A percentile compares a stretch with the other conserved stretches of the same genome.
phyloP scores from a whole-genome alignment of 2,329 filamentous ascomycete genomes.

The Ophiostoma piceae region DNA sequence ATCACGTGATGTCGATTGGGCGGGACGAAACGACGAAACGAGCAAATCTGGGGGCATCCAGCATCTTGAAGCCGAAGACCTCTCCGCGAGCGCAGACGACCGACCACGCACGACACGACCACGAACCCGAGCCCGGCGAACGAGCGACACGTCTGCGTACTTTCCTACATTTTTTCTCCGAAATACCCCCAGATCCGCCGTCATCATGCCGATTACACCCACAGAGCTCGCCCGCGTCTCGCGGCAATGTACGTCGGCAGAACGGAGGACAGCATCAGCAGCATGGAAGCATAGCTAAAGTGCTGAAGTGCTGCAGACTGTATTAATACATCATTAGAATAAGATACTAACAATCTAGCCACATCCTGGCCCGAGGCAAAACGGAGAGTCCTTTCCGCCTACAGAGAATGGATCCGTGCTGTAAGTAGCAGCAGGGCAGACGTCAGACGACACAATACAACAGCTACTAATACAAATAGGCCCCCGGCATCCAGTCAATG shows the following conservation, averaged over 20 bases:
- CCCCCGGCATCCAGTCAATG: slow-evolving; percentile 94
- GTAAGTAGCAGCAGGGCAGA: slow-evolving; percentile 54
- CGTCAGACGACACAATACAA: not conserved
- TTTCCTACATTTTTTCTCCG: not conserved
- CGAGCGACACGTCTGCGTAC: slow-evolving; percentile 3
- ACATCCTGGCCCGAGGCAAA: slow-evolving; percentile 85
- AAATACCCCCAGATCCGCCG: not conserved
- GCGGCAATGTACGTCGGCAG: slow-evolving; percentile 60
- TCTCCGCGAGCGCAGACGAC: slow-evolving; percentile 10
- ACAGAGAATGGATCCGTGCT: slow-evolving; percentile 92
- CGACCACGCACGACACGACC: slow-evolving; percentile 10
- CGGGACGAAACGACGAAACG: slow-evolving; percentile 8
- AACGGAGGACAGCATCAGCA: not conserved
- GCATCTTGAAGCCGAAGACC: slow-evolving; percentile 15
- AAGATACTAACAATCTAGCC: slow-evolving; percentile 47
- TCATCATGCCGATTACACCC: slow-evolving; percentile 75
- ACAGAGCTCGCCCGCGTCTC: slow-evolving; percentile 83
- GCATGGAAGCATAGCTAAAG: not conserved
- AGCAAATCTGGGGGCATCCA: slow-evolving; percentile 16
- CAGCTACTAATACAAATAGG: slow-evolving; percentile 47
- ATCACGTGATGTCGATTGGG: slow-evolving; percentile 17
- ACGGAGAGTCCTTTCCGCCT: slow-evolving; percentile 77
- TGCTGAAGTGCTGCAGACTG: no score
- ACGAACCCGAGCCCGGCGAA: not conserved
- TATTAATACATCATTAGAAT: no score